A percentile compares a stretch with the other conserved stretches of the same genome.
phyloP scores from a whole-genome alignment of 2,329 filamentous ascomycete species.

The Aspergillus amoenus region DNA sequence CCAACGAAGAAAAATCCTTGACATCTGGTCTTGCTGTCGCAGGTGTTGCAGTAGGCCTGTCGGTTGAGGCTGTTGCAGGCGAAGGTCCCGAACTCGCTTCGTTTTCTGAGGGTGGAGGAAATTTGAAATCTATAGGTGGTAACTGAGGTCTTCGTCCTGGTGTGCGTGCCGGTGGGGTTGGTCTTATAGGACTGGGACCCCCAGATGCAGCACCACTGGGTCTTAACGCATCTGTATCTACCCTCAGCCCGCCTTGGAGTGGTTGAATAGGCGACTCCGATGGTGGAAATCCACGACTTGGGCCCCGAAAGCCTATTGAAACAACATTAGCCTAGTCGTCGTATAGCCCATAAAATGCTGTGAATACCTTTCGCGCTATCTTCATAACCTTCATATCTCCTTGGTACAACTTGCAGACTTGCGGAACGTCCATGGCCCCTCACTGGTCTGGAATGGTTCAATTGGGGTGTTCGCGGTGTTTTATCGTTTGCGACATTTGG shows the following conservation, averaged over 20 bases:
- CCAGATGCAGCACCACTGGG: constrained; percentile 24
- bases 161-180: constrained; percentile 41
- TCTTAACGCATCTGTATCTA: constrained; percentile 34
- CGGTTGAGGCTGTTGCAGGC: constrained; percentile 26
- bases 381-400: constrained; percentile 43
- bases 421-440: constrained; percentile 74
- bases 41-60: constrained; percentile 27
- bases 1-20: constrained; percentile 26
- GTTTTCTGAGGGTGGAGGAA: constrained; percentile 47
- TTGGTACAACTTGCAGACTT: constrained; percentile 73
- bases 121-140: constrained; percentile 54
- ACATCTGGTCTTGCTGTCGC: constrained; percentile 16
- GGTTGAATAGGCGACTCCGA: constrained; percentile 32
- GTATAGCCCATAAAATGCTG: not conserved
- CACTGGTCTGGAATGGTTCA: constrained; percentile 51
- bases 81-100: constrained; percentile 26
- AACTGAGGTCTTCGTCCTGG: constrained; percentile 39
- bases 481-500: constrained; percentile 24
- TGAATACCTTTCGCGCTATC: constrained; percentile 41
- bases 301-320: constrained; percentile 32
- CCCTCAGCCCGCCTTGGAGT: constrained; percentile 28
- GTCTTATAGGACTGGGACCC: constrained; percentile 33
- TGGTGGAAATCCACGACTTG: constrained; percentile 31
- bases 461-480: constrained; percentile 29
- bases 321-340: not conserved